Base-by-base conservation (phyloP, 768 basidiomycete species). In the Daedaleopsis nitida region DNA sequence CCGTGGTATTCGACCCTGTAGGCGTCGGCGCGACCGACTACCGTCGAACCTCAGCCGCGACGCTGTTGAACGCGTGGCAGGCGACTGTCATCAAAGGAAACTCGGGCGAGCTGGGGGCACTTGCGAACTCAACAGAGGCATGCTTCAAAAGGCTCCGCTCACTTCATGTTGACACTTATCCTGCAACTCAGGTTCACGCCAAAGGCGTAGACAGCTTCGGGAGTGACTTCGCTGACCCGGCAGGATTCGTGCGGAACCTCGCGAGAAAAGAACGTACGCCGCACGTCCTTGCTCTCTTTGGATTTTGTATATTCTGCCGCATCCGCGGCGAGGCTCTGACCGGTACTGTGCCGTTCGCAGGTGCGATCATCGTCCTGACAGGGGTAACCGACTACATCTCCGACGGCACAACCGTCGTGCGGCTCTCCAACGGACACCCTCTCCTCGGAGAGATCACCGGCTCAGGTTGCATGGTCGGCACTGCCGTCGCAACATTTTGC, bases 71-170 rank as follows among this genome's bases (percentile, higher is more conserved):
- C 59, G 74, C 77, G 23, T 96, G 90, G 85, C 94, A 96, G 73
- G 86, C 89, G 12, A 88, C 89, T 17, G 90, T 96, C 21, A 95
- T 98, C 74, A 98, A 98, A 74, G 95, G 95, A 4, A 97, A 98
- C 69, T 90, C 93, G 0, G 92, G 84, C 16, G 96, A 98, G 75
- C 86, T 98, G 21, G 93, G 87, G 0, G 83, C 89, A 0, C 72
- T 96, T 11, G 84, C 87, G 2, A 82, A 87, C n/a, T 91, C 90
- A 0, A 72, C 73, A 14, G 96, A 96, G 79, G 94, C 91, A 48
- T 47, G 71, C 16, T 17, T 21, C 27, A 32, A 3, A 3, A 32
- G 27, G 27, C 27, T 7, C 27, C 27, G 3, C 44, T n/a, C 37
- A n/a, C 3, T 45, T 23, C n/a, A 45, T 16, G 14, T 16, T 64